Percentiles rank a stretch among this genome's conserved stretches.
Evolutionary conservation across 2,329 filamentous ascomycete genomes (phyloP).

Genomic region (Chaetomium olivaceum): DNA sequence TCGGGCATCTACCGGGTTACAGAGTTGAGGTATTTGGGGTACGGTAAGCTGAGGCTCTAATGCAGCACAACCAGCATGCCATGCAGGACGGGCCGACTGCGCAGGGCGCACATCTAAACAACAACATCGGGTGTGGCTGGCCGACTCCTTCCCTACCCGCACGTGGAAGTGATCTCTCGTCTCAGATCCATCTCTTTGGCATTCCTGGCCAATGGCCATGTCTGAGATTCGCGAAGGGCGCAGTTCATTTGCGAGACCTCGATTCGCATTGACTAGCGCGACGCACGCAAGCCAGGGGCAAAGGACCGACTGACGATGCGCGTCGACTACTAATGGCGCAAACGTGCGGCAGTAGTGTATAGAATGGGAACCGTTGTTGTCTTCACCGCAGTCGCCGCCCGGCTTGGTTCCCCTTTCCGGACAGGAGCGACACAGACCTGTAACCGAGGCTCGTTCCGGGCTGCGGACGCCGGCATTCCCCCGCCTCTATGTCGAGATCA

Average conservation of each 20-base stretch:
- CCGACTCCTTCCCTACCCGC: neutral
- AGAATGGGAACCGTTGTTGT: constrained; percentile 14
- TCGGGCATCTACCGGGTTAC: neutral
- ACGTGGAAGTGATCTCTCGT: constrained; percentile 13
- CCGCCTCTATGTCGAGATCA: neutral
- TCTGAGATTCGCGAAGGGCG: constrained; percentile 1
- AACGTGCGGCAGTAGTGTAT: constrained; percentile 22
- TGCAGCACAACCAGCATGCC: neutral
- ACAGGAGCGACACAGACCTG: neutral
- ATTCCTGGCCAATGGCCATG: constrained; percentile 9
- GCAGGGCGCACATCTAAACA: neutral
- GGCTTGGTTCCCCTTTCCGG: neutral
- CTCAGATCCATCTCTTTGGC: constrained; percentile 11
- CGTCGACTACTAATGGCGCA: constrained; percentile 12
- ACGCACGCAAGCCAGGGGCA: constrained; percentile 8
- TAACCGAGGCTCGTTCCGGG: neutral
- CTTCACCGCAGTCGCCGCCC: neutral
- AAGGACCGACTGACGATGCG: constrained; percentile 30
- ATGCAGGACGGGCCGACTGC: constrained; percentile 16
- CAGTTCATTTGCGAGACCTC: neutral
- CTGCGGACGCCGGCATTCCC: constrained; percentile 6
- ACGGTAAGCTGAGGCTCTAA: neutral
- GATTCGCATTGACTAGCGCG: neutral
- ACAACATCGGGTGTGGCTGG: neutral
- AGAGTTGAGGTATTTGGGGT: neutral